Conservation (phyloP, 139 green algal genomes). For the Penium margaritaceum region DNA sequence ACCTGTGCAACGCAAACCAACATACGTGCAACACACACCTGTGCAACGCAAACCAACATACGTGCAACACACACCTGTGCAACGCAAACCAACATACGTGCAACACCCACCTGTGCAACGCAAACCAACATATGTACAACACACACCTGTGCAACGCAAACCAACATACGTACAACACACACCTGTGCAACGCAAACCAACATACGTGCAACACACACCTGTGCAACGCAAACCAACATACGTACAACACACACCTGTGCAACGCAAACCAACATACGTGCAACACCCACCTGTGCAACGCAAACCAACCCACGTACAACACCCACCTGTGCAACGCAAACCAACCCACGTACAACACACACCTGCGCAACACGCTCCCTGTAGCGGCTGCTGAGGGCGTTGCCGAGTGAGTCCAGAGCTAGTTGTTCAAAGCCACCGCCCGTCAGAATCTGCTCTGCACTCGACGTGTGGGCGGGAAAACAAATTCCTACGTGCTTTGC, state of each 20-base stretch:
- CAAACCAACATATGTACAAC: no score
- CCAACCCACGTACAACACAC: background rate
- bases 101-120: no score
- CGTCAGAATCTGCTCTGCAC: constrained; percentile 44
- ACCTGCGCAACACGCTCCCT: constrained; percentile 50
- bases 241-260: background rate
- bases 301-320: background rate
- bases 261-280: background rate
- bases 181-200: background rate
- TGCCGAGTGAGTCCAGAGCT: constrained; percentile 64
- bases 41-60: no score
- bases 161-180: background rate
- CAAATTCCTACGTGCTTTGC: no score
- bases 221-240: background rate
- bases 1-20: no score
- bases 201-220: background rate
- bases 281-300: background rate
- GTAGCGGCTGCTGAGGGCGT: constrained; percentile 50
- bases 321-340: background rate
- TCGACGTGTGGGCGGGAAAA: no score
- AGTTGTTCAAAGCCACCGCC: constrained; percentile 68
- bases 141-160: no score
- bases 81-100: no score
- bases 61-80: no score
- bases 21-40: no score